Conservation (phyloP, 257 asterid genomes). For the Lavandula angustifolia region DNA sequence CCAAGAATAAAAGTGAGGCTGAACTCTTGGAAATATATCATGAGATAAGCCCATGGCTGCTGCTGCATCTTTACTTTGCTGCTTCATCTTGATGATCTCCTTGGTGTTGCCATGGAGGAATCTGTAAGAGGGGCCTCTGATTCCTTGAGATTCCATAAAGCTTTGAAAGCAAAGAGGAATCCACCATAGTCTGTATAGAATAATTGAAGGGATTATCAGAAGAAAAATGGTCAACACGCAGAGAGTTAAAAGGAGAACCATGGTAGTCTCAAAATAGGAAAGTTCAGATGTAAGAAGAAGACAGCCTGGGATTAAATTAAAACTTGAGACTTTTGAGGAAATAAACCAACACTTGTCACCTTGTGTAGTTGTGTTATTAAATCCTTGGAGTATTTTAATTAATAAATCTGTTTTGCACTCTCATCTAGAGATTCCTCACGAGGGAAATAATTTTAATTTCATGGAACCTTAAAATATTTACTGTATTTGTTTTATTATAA, state of each 20-base stretch:
- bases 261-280: too few relatives aligned
- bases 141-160: slow-evolving; percentile 44
- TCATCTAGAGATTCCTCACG: too few relatives aligned
- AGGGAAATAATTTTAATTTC: too few relatives aligned
- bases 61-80: slow-evolving; percentile 24
- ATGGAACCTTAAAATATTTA: too few relatives aligned
- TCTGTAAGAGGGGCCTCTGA: slow-evolving; percentile 57
- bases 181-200: slow-evolving; percentile 47
- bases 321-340: not conserved
- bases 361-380: too few relatives aligned
- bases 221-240: slow-evolving; percentile 20
- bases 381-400: too few relatives aligned
- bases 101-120: slow-evolving; percentile 50
- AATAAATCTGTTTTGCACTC: too few relatives aligned
- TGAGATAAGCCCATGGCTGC: slow-evolving; percentile 47
- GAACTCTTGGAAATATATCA: slow-evolving; percentile 49
- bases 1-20: slow-evolving; percentile 58
- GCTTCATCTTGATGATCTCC: slow-evolving; percentile 44
- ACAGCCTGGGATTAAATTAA: too few relatives aligned
- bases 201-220: slow-evolving; percentile 8
- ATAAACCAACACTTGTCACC: too few relatives aligned
- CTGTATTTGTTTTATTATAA: too few relatives aligned
- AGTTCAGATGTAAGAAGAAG: too few relatives aligned
- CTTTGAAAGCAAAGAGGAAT: slow-evolving; percentile 38
- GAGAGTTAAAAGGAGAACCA: slow-evolving; percentile 22